A percentile compares a stretch with the other conserved stretches of the same genome.
Conservation (phyloP, 345 rosid genomes). For the Firmiana major region DNA sequence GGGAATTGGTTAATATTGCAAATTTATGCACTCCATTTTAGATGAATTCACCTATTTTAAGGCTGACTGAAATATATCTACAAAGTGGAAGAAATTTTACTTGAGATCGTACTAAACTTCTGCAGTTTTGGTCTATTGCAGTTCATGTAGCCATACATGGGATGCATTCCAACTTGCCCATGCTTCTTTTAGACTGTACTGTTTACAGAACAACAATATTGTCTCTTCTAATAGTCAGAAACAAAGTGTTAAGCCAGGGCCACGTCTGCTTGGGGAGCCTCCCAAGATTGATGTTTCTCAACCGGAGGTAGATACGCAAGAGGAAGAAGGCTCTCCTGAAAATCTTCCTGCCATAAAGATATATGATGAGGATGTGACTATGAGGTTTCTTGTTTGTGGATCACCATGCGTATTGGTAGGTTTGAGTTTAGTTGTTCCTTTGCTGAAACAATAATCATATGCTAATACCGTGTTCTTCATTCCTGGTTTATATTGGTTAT, state of each 20-base stretch:
- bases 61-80: not conserved
- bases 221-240: conserved; percentile 43
- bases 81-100: conserved; percentile 7
- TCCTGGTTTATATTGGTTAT: conserved; percentile 15
- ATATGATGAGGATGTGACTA: conserved; percentile 83
- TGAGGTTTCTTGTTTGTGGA: conserved; percentile 92
- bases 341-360: conserved; percentile 83
- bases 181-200: conserved; percentile 85
- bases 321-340: conserved; percentile 70
- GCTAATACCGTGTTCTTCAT: not conserved
- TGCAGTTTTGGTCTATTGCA: conserved; percentile 33
- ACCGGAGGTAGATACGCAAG: conserved; percentile 61
- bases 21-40: not conserved
- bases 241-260: conserved; percentile 51
- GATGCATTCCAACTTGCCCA: conserved; percentile 89
- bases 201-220: conserved; percentile 35
- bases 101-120: not conserved
- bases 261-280: conserved; percentile 75
- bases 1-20: not conserved
- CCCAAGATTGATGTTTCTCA: conserved; percentile 69
- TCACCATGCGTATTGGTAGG: conserved; percentile 58
- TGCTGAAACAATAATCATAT: conserved; percentile 12
- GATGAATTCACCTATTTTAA: conserved; percentile 7
- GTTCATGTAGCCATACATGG: conserved; percentile 88
- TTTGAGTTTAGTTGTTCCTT: conserved; percentile 17